Evolutionary conservation across 2,329 filamentous ascomycete species (phyloP).

Genomic region (Xylariales sp.): DNA sequence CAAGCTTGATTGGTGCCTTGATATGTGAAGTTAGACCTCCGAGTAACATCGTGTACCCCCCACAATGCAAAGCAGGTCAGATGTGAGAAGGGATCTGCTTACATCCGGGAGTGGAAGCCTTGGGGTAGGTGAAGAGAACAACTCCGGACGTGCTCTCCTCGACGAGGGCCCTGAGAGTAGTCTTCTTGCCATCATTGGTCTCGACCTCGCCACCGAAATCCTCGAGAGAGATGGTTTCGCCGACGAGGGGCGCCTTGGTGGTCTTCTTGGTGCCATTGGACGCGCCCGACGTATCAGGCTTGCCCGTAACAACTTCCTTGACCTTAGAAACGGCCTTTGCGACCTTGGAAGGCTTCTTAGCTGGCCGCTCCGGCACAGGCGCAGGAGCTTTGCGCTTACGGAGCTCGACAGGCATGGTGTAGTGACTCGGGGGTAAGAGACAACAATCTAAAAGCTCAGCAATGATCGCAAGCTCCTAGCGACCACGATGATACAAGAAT

Average conservation of each 20-base stretch:
- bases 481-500: constrained; percentile 12
- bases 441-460: constrained; percentile 7
- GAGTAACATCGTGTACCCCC: too few relatives aligned
- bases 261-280: constrained; percentile 30
- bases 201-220: constrained; percentile 69
- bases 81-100: constrained; percentile 42
- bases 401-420: constrained; percentile 36
- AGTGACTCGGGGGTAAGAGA: too few relatives aligned
- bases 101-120: constrained; percentile 93
- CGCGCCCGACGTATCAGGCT: constrained; percentile 21
- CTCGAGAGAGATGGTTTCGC: constrained; percentile 52
- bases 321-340: constrained; percentile 33
- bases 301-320: constrained; percentile 29
- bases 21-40: constrained; percentile 15
- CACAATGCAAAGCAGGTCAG: too few relatives aligned
- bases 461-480: constrained; percentile 16
- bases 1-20: constrained; percentile 89
- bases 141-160: constrained; percentile 81
- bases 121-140: constrained; percentile 92
- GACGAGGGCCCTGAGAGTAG: constrained; percentile 73
- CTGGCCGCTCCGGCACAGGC: constrained; percentile 32
- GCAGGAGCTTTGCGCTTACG: constrained; percentile 41
- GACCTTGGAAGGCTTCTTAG: constrained; percentile 37
- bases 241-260: constrained; percentile 45
- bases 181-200: constrained; percentile 78